Evolutionary conservation across 129 eudicot species (phyloP).

Genomic region (Lactuca saligna): DNA sequence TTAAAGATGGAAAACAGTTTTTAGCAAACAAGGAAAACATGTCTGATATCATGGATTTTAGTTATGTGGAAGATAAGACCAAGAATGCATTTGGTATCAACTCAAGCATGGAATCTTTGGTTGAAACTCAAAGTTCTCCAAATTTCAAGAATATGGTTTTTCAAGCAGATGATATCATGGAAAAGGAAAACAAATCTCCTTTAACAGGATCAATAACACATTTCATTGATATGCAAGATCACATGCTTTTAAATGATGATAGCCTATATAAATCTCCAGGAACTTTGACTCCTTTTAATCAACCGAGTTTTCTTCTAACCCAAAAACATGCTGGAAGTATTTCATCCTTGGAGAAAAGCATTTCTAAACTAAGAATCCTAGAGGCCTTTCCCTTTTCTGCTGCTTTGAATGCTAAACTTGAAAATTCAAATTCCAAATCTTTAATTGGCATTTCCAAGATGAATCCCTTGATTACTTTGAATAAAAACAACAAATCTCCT

Average conservation of each 20-base stretch:
- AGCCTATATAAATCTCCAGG: constrained; percentile 34
- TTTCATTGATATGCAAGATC: constrained; percentile 33
- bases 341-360: constrained; percentile 64
- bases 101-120: constrained; percentile 21
- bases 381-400: constrained; percentile 60
- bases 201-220: constrained; percentile 37
- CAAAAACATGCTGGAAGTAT: constrained; percentile 28
- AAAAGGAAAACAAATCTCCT: constrained; percentile 42
- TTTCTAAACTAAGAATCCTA: constrained; percentile 63
- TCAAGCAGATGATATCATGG: constrained; percentile 25
- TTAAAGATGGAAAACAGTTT: constrained; percentile 20
- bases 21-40: constrained; percentile 26
- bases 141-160: constrained; percentile 15
- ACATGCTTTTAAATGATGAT: constrained; percentile 25
- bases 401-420: constrained; percentile 48
- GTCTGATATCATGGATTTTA: constrained; percentile 26
- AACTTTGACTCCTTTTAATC: constrained; percentile 39
- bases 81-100: constrained; percentile 21
- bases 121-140: constrained; percentile 26
- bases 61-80: constrained; percentile 20
- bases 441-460: constrained; percentile 29
- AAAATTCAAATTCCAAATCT: constrained; percentile 38
- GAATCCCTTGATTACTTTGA: constrained; percentile 33
- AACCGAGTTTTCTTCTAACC: constrained; percentile 29
- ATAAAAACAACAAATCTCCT: constrained; percentile 19